These are phyloP conservation scores for Wickerhamiella brachini DNA, from an alignment of 805 yeast genomes.

Conservation along the genomic window DNA sequence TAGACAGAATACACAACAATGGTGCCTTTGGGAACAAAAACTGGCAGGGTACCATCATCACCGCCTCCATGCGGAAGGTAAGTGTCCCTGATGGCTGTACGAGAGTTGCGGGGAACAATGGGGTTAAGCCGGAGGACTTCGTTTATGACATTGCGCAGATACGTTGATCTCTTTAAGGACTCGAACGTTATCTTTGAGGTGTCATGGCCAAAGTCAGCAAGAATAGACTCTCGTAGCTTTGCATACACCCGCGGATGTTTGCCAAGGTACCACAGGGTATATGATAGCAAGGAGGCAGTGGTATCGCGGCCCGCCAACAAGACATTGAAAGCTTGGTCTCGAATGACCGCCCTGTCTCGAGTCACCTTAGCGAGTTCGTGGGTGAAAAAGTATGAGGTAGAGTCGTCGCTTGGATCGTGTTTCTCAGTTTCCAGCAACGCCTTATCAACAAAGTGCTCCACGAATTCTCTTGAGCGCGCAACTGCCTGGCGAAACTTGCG, in stretches of 20 bases:
- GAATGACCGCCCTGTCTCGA: slow-evolving; percentile 30
- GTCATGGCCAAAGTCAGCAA: slow-evolving; percentile 12
- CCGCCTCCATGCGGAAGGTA: slow-evolving; percentile 38
- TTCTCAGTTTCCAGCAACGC: slow-evolving; percentile 24
- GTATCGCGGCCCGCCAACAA: slow-evolving; percentile 39
- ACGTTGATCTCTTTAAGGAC: slow-evolving; percentile 30
- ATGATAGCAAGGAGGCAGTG: slow-evolving; percentile 35
- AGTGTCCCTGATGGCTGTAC: slow-evolving; percentile 31
- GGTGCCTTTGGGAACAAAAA: slow-evolving; percentile 28
- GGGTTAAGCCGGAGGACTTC: slow-evolving; percentile 36
- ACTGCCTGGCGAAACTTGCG: slow-evolving; percentile 23
- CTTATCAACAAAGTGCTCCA: slow-evolving; percentile 28
- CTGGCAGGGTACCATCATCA: slow-evolving; percentile 24
- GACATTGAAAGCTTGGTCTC: slow-evolving; percentile 35
- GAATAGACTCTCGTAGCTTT: slow-evolving; percentile 23
- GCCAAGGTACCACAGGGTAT: slow-evolving; percentile 30
- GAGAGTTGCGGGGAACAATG: slow-evolving; percentile 32
- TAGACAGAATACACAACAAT: slow-evolving; percentile 26
- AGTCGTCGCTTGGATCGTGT: slow-evolving; percentile 15
- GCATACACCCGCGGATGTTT: slow-evolving; percentile 28
- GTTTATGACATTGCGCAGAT: slow-evolving; percentile 31
- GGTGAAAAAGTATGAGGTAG: slow-evolving; percentile 29
- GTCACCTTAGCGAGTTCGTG: slow-evolving; percentile 34
- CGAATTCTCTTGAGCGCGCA: slow-evolving; percentile 22
- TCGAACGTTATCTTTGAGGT: slow-evolving; percentile 26